phyloP scores from a whole-genome alignment of 2,329 filamentous ascomycete species.

The Ascochyta pisi region DNA sequence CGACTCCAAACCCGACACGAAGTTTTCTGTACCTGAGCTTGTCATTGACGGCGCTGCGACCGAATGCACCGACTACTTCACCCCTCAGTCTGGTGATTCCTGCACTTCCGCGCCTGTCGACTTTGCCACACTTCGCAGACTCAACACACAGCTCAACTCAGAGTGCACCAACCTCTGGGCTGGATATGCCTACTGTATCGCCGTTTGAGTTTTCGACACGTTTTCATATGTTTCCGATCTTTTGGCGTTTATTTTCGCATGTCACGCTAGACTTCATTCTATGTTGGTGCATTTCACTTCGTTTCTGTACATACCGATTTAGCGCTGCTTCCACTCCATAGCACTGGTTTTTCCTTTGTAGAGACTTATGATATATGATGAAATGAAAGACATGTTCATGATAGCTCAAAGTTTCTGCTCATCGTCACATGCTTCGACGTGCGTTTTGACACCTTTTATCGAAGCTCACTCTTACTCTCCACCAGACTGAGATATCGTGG shows the following conservation, averaged over 20 bases:
- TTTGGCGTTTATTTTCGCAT: conserved; percentile 2
- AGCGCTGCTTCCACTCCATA: neutral
- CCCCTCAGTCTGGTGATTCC: conserved; percentile 37
- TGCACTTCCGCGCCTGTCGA: conserved; percentile 43
- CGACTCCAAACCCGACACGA: neutral
- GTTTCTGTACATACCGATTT: conserved; percentile 16
- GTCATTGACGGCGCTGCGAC: conserved; percentile 21
- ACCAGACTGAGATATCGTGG: too few species aligned
- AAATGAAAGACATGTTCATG: neutral
- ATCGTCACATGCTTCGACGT: too few species aligned
- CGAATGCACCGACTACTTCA: conserved; percentile 43
- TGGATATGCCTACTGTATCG: conserved; percentile 47
- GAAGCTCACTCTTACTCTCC: too few species aligned
- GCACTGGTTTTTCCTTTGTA: neutral
- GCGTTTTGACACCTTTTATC: too few species aligned
- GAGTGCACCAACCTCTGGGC: conserved; percentile 49
- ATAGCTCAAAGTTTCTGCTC: neutral
- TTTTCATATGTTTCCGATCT: neutral
- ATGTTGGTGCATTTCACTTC: conserved; percentile 12
- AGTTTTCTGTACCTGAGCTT: conserved; percentile 5
- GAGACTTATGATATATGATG: neutral
- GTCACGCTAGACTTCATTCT: neutral
- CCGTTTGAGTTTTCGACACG: neutral
- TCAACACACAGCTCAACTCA: conserved; percentile 41
- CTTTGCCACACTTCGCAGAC: conserved; percentile 33